Percentiles rank a stretch among this genome's conserved stretches.
phyloP scores from a whole-genome alignment of 148 eudicot species.

The Pouteria glomerata region DNA sequence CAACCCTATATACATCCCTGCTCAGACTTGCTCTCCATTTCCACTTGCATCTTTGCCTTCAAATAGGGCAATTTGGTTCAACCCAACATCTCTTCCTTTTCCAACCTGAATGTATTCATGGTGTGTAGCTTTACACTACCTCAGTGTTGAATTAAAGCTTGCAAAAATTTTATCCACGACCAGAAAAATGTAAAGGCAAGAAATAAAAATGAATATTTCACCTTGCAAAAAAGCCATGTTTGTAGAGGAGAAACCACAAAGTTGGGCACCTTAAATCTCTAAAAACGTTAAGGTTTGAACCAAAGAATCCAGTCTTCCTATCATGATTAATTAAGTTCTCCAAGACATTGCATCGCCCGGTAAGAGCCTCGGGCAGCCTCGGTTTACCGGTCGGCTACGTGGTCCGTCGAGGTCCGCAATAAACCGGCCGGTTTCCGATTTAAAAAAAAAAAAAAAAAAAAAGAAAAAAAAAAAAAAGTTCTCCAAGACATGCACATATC shows the following conservation, averaged over 20 bases:
- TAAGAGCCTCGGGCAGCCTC: no score
- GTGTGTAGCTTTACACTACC: conserved; percentile 97
- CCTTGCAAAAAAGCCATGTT: neutral
- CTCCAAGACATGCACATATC: neutral
- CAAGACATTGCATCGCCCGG: no score
- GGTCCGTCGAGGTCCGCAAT: no score
- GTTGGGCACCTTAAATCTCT: no score
- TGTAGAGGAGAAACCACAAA: neutral
- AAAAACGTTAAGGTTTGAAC: neutral
- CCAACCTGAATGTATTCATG: conserved; percentile 99
- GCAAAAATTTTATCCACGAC: conserved; percentile 15
- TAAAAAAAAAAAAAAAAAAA: no score
- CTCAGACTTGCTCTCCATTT: conserved; percentile 98
- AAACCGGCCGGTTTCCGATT: no score
- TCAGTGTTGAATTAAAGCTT: conserved; percentile 95
- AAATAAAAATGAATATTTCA: neutral
- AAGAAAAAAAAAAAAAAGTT: no score
- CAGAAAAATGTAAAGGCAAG: conserved; percentile 1
- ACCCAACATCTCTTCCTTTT: conserved; percentile 96
- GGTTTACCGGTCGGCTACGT: no score
- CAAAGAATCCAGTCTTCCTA: neutral
- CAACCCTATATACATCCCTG: conserved; percentile 89
- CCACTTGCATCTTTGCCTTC: conserved; percentile 99
- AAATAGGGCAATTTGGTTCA: conserved; percentile 96
- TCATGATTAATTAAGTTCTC: neutral